These are phyloP conservation scores for Ogataea kodamae DNA, from an alignment of 805 yeast genomes.

Conservation along the genomic window DNA sequence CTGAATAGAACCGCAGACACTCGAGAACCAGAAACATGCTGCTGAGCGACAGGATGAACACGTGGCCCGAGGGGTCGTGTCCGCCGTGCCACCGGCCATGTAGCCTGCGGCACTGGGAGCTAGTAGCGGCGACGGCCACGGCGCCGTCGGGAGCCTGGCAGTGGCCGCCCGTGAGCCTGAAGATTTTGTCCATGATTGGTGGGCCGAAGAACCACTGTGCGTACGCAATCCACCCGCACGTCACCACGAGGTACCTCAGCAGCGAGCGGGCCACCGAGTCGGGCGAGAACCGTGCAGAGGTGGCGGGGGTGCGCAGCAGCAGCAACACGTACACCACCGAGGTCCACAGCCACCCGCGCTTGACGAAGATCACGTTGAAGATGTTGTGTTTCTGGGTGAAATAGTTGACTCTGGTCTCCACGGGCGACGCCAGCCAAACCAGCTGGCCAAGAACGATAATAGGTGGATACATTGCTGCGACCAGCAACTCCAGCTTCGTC, in stretches of 20 bases:
- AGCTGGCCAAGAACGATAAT: slow-evolving; percentile 52
- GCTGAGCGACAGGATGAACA: slow-evolving; percentile 69
- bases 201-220: slow-evolving; percentile 85
- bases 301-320: slow-evolving; percentile 11
- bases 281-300: slow-evolving; percentile 10
- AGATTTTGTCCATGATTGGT: slow-evolving; percentile 87
- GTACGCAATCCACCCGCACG: slow-evolving; percentile 80
- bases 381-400: slow-evolving; percentile 63
- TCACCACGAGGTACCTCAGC: slow-evolving; percentile 48
- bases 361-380: slow-evolving; percentile 73
- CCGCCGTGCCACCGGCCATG: slow-evolving; percentile 82
- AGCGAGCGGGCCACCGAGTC: slow-evolving; percentile 16
- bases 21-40: slow-evolving; percentile 67
- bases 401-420: slow-evolving; percentile 45
- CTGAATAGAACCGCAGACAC: slow-evolving; percentile 29
- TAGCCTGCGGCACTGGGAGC: slow-evolving; percentile 44
- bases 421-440: slow-evolving; percentile 41
- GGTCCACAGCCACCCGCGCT: slow-evolving; percentile 94
- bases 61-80: slow-evolving; percentile 95
- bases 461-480: slow-evolving; percentile 28
- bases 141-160: slow-evolving; percentile 42
- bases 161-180: slow-evolving; percentile 76
- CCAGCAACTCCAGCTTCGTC: slow-evolving; percentile 13
- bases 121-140: neutral
- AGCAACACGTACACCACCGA: slow-evolving; percentile 36